Percentiles rank a stretch among this genome's conserved stretches.
phyloP scores from a whole-genome alignment of 2,329 filamentous ascomycete species.

The Penicillium brasilianum region DNA sequence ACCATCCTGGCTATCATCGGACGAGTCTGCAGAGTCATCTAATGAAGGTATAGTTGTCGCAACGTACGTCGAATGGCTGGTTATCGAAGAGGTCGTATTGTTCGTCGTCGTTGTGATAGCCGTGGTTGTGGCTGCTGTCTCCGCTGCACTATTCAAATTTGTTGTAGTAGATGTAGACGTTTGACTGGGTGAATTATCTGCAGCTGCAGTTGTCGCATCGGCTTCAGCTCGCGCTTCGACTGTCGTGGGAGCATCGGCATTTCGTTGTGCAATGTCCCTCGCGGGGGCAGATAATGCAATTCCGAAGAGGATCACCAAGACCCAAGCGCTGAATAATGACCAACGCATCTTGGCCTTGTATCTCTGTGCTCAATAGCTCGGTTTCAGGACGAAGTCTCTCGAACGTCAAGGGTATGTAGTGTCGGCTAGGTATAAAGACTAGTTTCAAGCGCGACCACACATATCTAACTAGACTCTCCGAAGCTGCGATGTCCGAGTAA shows the following conservation, averaged over 20 bases:
- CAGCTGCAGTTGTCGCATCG: constrained; percentile 21
- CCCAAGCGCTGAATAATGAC: constrained; percentile 13
- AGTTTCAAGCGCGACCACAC: background rate
- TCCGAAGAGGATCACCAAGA: constrained; percentile 21
- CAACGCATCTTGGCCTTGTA: constrained; percentile 25
- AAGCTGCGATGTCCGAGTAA: background rate
- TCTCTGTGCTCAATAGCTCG: background rate
- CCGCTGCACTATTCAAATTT: constrained; percentile 16
- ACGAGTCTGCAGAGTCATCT: constrained; percentile 25
- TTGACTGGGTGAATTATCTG: constrained; percentile 18
- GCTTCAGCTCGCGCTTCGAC: constrained; percentile 13
- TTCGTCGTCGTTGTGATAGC: constrained; percentile 14
- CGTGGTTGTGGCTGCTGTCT: constrained; percentile 15
- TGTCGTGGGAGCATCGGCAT: constrained; percentile 12
- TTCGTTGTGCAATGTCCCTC: constrained; percentile 7
- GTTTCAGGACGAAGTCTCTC: background rate
- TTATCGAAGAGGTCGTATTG: constrained; percentile 16
- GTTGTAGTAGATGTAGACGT: constrained; percentile 15
- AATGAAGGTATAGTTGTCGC: constrained; percentile 35
- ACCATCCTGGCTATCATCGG: constrained; percentile 20
- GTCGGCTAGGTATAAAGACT: background rate
- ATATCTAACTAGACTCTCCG: background rate
- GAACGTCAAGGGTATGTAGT: background rate
- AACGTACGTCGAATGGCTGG: constrained; percentile 17
- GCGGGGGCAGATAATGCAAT: constrained; percentile 26